phyloP scores from a whole-genome alignment of 2,329 filamentous ascomycete genomes.

The Aspergillus costaricaensis region DNA sequence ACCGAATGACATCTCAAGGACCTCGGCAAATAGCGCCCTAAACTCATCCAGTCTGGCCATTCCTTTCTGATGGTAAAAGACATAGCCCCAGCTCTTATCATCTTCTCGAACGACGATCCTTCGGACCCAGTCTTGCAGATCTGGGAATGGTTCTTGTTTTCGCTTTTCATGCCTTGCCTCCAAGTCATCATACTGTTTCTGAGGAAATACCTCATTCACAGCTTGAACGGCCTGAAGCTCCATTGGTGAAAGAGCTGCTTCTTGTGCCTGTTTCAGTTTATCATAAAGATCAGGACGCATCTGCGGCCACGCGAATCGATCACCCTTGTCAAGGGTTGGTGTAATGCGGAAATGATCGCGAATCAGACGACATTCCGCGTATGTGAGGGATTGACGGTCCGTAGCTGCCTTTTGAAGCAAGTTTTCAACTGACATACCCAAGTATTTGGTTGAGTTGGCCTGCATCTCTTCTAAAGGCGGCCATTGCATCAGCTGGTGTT shows the following conservation, averaged over 20 bases:
- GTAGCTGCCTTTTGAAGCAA: constrained; percentile 12
- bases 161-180: too few species aligned
- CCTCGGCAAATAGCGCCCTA: background rate
- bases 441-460: constrained; percentile 4
- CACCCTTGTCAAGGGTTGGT: too few species aligned
- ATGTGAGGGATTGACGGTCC: constrained; percentile 7
- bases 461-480: constrained; percentile 15
- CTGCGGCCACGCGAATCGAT: too few species aligned
- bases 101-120: constrained; percentile 4
- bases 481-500: constrained; percentile 17
- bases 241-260: too few species aligned
- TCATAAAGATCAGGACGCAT: too few species aligned
- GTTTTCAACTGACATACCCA: constrained; percentile 6
- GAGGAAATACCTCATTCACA: too few species aligned
- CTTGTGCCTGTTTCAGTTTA: too few species aligned
- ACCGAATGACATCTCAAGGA: background rate
- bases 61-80: constrained; percentile 3
- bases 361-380: constrained; percentile 11
- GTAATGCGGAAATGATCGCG: constrained; percentile 9
- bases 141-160: too few species aligned
- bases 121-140: background rate
- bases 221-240: too few species aligned
- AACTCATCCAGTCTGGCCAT: constrained; percentile 4
- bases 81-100: constrained; percentile 9
- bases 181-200: too few species aligned